Evolutionary conservation across 2,329 filamentous ascomycete species (phyloP).

Genomic region (Aspergillus persii): DNA sequence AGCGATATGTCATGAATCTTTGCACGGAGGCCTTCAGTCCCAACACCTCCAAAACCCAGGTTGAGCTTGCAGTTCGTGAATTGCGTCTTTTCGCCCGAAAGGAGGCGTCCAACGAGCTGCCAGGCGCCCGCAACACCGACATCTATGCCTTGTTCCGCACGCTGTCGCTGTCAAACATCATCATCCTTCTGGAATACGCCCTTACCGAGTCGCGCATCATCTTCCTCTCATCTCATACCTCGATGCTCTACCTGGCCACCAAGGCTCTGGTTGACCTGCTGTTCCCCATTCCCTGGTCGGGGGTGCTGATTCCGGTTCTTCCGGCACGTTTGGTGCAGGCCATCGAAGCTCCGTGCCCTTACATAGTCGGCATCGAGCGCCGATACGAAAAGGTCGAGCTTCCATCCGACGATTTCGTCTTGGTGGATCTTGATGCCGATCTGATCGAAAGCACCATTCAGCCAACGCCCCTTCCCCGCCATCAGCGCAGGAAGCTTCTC

Average conservation of each 20-base stretch:
- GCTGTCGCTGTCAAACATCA: constrained; percentile 85
- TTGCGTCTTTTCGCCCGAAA: constrained; percentile 88
- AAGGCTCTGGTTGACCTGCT: constrained; percentile 81
- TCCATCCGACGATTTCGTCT: constrained; percentile 91
- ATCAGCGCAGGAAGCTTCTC: constrained; percentile 84
- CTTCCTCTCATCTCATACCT: constrained; percentile 88
- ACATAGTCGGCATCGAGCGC: constrained; percentile 93
- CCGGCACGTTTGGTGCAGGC: constrained; percentile 85
- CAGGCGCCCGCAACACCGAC: constrained; percentile 86
- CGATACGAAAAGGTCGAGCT: constrained; percentile 66
- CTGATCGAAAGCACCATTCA: constrained; percentile 79
- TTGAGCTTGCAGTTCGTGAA: constrained; percentile 86
- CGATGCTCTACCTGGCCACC: constrained; percentile 92
- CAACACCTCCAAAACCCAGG: constrained; percentile 89
- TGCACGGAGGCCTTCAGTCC: constrained; percentile 94
- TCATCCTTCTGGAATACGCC: constrained; percentile 89
- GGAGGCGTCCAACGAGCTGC: constrained; percentile 88
- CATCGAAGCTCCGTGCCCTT: constrained; percentile 91
- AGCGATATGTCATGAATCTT: constrained; percentile 94
- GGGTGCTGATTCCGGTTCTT: constrained; percentile 89
- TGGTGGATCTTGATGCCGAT: constrained; percentile 91
- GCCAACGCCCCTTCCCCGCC: constrained; percentile 77
- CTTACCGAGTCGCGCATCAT: constrained; percentile 94
- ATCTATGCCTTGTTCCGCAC: constrained; percentile 89
- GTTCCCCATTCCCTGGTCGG: constrained; percentile 89